phyloP scores from a whole-genome alignment of 2,329 filamentous ascomycete genomes.

The Biscogniauxia marginata region DNA sequence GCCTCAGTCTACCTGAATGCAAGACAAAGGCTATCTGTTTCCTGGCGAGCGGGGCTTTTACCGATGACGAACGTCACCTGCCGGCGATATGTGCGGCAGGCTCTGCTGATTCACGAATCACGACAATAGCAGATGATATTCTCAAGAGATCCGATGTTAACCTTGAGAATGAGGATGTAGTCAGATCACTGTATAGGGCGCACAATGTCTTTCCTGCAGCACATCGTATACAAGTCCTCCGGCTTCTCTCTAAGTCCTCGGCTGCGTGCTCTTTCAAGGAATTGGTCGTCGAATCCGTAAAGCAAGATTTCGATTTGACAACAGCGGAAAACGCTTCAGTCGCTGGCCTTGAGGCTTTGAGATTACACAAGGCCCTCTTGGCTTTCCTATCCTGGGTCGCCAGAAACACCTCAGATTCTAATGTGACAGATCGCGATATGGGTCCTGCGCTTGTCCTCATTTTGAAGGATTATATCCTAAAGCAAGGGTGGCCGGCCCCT shows the following conservation, averaged over 20 bases:
- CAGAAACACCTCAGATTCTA: slow-evolving; percentile 60
- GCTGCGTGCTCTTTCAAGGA: slow-evolving; percentile 68
- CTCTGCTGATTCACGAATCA: slow-evolving; percentile 76
- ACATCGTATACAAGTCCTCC: slow-evolving; percentile 75
- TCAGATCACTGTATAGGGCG: slow-evolving; percentile 67
- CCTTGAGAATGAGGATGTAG: slow-evolving; percentile 65
- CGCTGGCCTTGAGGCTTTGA: slow-evolving; percentile 70
- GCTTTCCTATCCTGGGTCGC: slow-evolving; percentile 86
- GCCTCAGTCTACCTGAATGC: slow-evolving; percentile 66
- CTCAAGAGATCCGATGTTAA: slow-evolving; percentile 76
- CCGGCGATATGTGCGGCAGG: slow-evolving; percentile 81
- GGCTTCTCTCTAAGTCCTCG: slow-evolving; percentile 73
- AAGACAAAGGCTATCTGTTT: slow-evolving; percentile 70
- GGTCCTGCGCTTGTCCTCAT: slow-evolving; percentile 67
- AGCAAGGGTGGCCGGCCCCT: slow-evolving; percentile 79
- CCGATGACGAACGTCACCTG: slow-evolving; percentile 77
- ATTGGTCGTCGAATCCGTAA: slow-evolving; percentile 69
- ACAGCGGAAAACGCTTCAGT: slow-evolving; percentile 35
- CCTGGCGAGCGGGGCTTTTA: slow-evolving; percentile 82
- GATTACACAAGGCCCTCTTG: slow-evolving; percentile 80
- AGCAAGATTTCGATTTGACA: slow-evolving; percentile 55
- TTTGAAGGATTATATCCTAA: slow-evolving; percentile 70
- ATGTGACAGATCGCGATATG: slow-evolving; percentile 60
- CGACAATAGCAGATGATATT: slow-evolving; percentile 83
- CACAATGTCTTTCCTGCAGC: slow-evolving; percentile 73